Evolutionary conservation across 257 asterid genomes (phyloP), one percentile per base, ranked within the genome.

Genomic region (Solanum virginianum): DNA sequence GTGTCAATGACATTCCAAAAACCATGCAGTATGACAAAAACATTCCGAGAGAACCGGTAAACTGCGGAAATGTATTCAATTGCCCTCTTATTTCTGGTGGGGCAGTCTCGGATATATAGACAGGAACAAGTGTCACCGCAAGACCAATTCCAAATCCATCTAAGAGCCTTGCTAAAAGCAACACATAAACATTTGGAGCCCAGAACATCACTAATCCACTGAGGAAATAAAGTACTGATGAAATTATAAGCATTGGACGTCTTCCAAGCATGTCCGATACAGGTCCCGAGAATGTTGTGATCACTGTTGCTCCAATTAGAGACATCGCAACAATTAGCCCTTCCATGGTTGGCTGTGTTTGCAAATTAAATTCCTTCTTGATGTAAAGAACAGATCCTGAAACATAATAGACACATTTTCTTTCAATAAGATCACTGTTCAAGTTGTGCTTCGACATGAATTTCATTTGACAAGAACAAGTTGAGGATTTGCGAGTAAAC

Each of bases 141-240:
- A 96, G 97, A 20, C 99, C 99, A 6, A 96, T 90, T 17, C 98
- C 99, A 18, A 96, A 96, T 56, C 99, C 99, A 85, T 95, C 98
- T 90, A 96, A 82, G 14, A 95, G 97, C 89, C 99, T 92, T 56
- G 97, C 99, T 32, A 96, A 24, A 83, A 97, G 96, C 72, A 97
- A 96, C 14, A 91, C 87, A 36, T 95, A 92, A 55, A 95, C 96
- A 80, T 93, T 97, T 43, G 99, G 99, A n/a, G 99, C 92, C 98
- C 97, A 97, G 36, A 92, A 84, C 98, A 97, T 97, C 24, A 95
- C 98, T 79, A 97, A 55, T 6, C 97, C 98, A 80, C 99, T 89
- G 2, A 94, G 84, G 86, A 95, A 97, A 77, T 95, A 97, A 1
- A 97, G 89, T 45, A 93, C 83, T 2, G 98, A 97, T 4, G 99